A percentile compares a stretch with the other conserved stretches of the same genome.
Evolutionary conservation across 768 basidiomycete species (phyloP).

Genomic region (Hygrophorus russula): DNA sequence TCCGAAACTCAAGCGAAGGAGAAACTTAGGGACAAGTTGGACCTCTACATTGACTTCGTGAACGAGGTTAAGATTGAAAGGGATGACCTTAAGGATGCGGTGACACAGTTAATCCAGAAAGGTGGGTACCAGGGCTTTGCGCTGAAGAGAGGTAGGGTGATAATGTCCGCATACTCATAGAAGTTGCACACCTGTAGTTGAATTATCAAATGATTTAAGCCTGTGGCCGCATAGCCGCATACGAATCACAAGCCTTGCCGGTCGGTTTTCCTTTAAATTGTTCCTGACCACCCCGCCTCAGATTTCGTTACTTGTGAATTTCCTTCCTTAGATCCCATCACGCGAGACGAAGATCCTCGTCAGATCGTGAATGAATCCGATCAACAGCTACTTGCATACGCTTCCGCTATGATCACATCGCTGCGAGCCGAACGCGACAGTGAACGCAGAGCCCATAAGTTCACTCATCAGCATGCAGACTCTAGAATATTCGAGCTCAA

Average conservation of each 20-base stretch:
- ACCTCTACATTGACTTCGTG: conserved; percentile 2
- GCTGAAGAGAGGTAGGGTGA: neutral
- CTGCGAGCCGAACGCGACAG: conserved; percentile 31
- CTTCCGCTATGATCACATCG: conserved; percentile 29
- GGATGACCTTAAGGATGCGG: conserved; percentile 44
- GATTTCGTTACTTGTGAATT: neutral
- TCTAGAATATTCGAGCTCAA: conserved; percentile 32
- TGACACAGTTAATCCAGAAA: conserved; percentile 45
- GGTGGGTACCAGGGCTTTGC: conserved; percentile 25
- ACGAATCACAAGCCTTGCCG: conserved; percentile 26
- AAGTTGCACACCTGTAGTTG: conserved; percentile 22
- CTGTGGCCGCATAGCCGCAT: conserved; percentile 37
- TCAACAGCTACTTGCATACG: conserved; percentile 17
- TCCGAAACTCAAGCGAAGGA: conserved; percentile 3
- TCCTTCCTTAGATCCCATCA: conserved; percentile 1
- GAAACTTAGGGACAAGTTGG: conserved; percentile 4
- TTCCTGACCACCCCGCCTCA: neutral
- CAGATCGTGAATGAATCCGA: neutral
- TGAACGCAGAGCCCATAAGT: conserved; percentile 31
- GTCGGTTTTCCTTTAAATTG: conserved; percentile 14
- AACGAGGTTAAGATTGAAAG: conserved; percentile 25
- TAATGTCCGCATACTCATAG: conserved; percentile 3
- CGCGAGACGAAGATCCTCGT: neutral
- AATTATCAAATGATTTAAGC: conserved; percentile 31
- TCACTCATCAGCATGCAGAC: conserved; percentile 28